Evolutionary conservation across 345 rosid genomes (phyloP).

Genomic region (Boechera stricta): DNA sequence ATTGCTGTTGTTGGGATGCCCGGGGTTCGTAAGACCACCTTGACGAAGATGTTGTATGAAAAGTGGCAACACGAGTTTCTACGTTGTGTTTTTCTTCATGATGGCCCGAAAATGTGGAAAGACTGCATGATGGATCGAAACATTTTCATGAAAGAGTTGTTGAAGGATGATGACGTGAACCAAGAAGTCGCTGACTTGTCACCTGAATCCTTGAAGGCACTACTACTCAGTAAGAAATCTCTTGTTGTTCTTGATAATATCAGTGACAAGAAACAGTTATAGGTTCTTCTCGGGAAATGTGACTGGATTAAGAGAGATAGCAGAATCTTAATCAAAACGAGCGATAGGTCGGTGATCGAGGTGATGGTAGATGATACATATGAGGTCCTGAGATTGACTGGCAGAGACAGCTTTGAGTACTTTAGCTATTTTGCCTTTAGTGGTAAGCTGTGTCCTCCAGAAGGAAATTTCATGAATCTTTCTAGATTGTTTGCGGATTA

Average conservation of each 20-base stretch:
- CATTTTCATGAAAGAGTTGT: too few species aligned
- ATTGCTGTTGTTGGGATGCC: constrained; percentile 40
- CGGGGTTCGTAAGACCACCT: constrained; percentile 22
- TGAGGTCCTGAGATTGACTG: constrained; percentile 25
- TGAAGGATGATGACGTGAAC: too few species aligned
- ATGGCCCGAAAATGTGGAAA: neutral
- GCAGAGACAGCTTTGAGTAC: constrained; percentile 25
- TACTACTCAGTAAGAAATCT: too few species aligned
- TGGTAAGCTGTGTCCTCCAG: neutral
- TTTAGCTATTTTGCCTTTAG: constrained; percentile 29
- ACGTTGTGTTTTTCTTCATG: neutral
- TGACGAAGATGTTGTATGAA: neutral
- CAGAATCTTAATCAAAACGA: constrained; percentile 14
- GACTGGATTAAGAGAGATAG: constrained; percentile 36
- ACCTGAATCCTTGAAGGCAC: too few species aligned
- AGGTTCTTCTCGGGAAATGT: constrained; percentile 13
- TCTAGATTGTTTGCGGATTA: constrained; percentile 29
- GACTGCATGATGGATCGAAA: neutral
- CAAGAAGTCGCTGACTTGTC: too few species aligned
- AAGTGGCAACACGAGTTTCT: neutral
- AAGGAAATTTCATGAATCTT: constrained; percentile 4
- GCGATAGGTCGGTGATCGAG: constrained; percentile 29
- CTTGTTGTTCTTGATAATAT: too few species aligned
- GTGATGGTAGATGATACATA: constrained; percentile 11
- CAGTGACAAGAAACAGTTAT: constrained; percentile 2